phyloP scores from a whole-genome alignment of 1,139 yeast species.

The Geotrichum aggregatum region DNA sequence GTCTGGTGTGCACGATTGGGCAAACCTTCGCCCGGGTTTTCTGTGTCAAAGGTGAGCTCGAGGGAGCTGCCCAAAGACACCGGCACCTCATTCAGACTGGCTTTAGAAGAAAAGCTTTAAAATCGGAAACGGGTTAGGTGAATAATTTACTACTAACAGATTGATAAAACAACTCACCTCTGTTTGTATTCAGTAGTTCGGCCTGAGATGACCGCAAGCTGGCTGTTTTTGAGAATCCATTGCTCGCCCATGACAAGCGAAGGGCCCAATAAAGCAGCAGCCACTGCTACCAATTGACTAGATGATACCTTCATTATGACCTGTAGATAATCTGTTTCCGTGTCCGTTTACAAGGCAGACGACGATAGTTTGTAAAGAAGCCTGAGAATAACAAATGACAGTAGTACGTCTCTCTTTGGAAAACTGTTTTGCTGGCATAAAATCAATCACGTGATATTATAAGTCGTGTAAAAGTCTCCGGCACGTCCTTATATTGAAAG shows the following conservation, averaged over 20 bases:
- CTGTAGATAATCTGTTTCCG: not conserved
- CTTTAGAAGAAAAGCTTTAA: constrained; percentile 1
- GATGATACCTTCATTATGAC: not conserved
- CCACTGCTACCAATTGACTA: constrained; percentile 8
- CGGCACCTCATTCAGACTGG: constrained; percentile 22
- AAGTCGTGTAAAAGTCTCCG: no score
- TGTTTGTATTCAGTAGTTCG: constrained; percentile 11
- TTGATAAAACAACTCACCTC: constrained; percentile 4
- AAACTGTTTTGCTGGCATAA: constrained; percentile 3
- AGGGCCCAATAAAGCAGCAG: constrained; percentile 17
- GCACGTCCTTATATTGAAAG: no score
- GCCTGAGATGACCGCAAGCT: constrained; percentile 36
- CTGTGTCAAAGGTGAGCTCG: constrained; percentile 29
- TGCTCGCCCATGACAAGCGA: constrained; percentile 26
- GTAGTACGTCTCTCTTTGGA: not conserved
- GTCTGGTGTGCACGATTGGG: constrained; percentile 33
- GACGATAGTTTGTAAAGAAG: not conserved
- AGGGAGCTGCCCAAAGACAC: constrained; percentile 19
- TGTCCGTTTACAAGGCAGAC: not conserved
- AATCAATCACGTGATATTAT: not conserved
- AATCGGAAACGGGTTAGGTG: not conserved
- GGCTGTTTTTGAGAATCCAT: constrained; percentile 31
- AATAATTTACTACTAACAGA: not conserved
- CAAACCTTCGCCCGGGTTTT: constrained; percentile 24
- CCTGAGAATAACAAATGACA: no score